Evolutionary conservation across 208 protist genomes (phyloP).

Genomic region (Willaertia magna): DNA sequence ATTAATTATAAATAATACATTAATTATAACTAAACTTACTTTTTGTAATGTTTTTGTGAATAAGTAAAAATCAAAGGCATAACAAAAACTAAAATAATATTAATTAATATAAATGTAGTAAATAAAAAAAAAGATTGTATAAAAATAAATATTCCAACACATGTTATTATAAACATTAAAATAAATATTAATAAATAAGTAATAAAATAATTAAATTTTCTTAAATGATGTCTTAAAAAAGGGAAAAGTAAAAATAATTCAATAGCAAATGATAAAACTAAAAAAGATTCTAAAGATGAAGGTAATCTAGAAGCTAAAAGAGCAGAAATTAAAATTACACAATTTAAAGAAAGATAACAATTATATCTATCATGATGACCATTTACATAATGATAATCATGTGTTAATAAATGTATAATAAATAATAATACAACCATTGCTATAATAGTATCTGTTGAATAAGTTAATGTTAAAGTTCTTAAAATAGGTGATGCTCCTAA

Average conservation of each 20-base stretch:
- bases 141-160: neutral
- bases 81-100: neutral
- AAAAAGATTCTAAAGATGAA: neutral
- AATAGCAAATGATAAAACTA: neutral
- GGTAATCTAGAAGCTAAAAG: neutral
- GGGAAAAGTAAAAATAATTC: neutral
- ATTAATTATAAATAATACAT: neutral
- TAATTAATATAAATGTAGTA: neutral
- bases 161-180: neutral
- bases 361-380: neutral
- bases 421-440: neutral
- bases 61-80: neutral
- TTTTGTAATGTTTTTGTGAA: neutral
- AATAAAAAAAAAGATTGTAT: neutral
- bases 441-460: neutral
- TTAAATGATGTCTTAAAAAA: neutral
- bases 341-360: neutral
- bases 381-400: slow-evolving; percentile 5
- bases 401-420: neutral
- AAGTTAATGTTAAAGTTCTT: neutral
- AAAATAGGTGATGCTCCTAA: neutral
- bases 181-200: neutral
- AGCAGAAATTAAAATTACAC: neutral
- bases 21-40: neutral
- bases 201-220: neutral